Percentiles rank a stretch among this genome's conserved stretches.
phyloP scores from a whole-genome alignment of 2,329 filamentous ascomycete species.

The Albophoma yamanashiensis region DNA sequence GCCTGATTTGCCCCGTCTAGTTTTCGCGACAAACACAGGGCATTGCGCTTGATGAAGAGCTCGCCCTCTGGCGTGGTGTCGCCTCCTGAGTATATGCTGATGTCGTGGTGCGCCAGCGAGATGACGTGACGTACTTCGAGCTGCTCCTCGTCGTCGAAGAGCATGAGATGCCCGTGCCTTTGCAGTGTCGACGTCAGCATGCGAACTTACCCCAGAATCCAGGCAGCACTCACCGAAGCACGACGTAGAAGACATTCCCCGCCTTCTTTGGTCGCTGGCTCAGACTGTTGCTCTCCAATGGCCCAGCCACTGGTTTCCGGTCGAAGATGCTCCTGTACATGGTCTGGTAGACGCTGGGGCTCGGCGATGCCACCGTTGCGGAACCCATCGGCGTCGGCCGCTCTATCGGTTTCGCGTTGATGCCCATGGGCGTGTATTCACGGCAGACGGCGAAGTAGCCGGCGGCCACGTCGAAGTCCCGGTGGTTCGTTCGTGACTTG shows the following conservation, averaged over 20 bases:
- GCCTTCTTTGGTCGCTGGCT: slow-evolving; percentile 52
- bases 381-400: slow-evolving; percentile 70
- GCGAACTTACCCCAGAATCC: background rate
- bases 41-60: slow-evolving; percentile 90
- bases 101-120: slow-evolving; percentile 75
- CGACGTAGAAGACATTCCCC: slow-evolving; percentile 87
- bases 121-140: slow-evolving; percentile 95
- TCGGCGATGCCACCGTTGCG: slow-evolving; percentile 63
- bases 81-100: slow-evolving; percentile 76
- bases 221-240: slow-evolving; percentile 54
- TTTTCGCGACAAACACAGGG: slow-evolving; percentile 67
- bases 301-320: slow-evolving; percentile 45
- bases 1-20: slow-evolving; percentile 40
- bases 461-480: slow-evolving; percentile 69
- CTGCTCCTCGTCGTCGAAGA: slow-evolving; percentile 93
- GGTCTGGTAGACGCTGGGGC: slow-evolving; percentile 91
- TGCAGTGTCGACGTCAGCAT: slow-evolving; percentile 3
- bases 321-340: slow-evolving; percentile 98
- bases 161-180: slow-evolving; percentile 90
- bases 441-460: slow-evolving; percentile 94
- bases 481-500: slow-evolving; percentile 41
- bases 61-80: slow-evolving; percentile 78
- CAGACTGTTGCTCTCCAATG: slow-evolving; percentile 34
- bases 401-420: slow-evolving; percentile 88
- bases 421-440: slow-evolving; percentile 82